Percentiles rank a stretch among this genome's conserved stretches.
phyloP scores from a whole-genome alignment of 805 yeast genomes.

The Scheffersomyces stipitis region DNA sequence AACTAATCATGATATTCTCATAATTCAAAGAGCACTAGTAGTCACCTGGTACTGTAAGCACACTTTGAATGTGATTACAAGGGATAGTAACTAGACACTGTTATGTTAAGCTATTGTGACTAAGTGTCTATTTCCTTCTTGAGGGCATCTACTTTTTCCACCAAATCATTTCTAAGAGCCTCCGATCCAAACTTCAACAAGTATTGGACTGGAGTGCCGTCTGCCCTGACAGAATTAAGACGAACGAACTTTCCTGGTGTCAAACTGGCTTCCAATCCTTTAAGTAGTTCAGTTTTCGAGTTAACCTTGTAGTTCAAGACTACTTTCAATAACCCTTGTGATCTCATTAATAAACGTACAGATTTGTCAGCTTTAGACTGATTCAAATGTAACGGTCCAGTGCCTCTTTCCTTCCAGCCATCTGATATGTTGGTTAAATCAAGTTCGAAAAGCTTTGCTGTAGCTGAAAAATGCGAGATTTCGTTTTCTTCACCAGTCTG shows the following conservation, averaged over 20 bases:
- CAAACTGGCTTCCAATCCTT: conserved; percentile 86
- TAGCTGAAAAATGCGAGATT: conserved; percentile 60
- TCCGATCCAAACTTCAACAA: conserved; percentile 71
- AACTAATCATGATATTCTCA: too few species aligned
- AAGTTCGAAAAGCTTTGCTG: conserved; percentile 76
- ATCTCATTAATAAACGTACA: conserved; percentile 83
- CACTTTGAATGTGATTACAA: not conserved
- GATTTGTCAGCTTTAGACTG: conserved; percentile 37
- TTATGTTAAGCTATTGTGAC: not conserved
- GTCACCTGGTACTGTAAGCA: too few species aligned
- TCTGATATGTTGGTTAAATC: conserved; percentile 61
- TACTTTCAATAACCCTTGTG: conserved; percentile 81
- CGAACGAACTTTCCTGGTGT: conserved; percentile 82
- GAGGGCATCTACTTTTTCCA: conserved; percentile 46
- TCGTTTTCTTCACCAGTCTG: conserved; percentile 93
- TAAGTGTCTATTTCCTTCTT: conserved; percentile 16
- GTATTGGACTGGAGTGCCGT: conserved; percentile 74
- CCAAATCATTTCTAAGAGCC: conserved; percentile 58
- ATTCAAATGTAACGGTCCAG: conserved; percentile 85
- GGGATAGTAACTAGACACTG: not conserved
- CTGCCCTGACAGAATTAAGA: conserved; percentile 60
- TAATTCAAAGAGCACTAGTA: too few species aligned
- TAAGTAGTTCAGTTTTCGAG: conserved; percentile 58
- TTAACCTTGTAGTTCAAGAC: conserved; percentile 73
- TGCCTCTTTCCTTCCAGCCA: conserved; percentile 97